A percentile compares a stretch with the other conserved stretches of the same genome.
Evolutionary conservation across 306 rosid genomes (phyloP).

Genomic region (Mimosa bimucronata): DNA sequence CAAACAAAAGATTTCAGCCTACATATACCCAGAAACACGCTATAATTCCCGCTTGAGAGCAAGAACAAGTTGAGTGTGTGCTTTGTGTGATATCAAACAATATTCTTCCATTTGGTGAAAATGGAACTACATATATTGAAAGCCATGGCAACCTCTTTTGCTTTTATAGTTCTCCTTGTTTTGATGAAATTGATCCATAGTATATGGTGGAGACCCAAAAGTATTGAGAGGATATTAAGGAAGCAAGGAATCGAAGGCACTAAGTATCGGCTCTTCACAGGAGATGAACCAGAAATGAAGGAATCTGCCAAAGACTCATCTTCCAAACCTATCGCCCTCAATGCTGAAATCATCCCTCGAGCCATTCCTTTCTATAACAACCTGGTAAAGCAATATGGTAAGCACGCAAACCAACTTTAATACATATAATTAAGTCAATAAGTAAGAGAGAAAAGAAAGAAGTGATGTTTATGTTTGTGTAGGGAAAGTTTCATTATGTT

Average conservation of each 20-base stretch:
- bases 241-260: slow-evolving; percentile 54
- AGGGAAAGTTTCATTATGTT: slow-evolving; percentile 47
- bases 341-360: slow-evolving; percentile 46
- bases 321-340: slow-evolving; percentile 45
- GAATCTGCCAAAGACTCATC: slow-evolving; percentile 34
- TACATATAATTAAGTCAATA: too few species aligned
- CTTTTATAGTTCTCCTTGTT: not conserved
- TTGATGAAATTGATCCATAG: not conserved
- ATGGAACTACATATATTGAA: not conserved
- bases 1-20: not conserved
- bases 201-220: slow-evolving; percentile 2
- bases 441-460: not conserved
- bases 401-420: slow-evolving; percentile 15
- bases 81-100: too few species aligned
- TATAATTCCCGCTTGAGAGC: too few species aligned
- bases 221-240: slow-evolving; percentile 37
- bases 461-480: not conserved
- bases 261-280: slow-evolving; percentile 43
- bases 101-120: not conserved
- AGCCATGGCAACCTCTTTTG: not conserved
- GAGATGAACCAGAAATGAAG: slow-evolving; percentile 48
- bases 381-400: slow-evolving; percentile 49
- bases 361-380: slow-evolving; percentile 48
- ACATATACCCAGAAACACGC: not conserved
- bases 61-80: too few species aligned